Evolutionary conservation across 2,329 filamentous ascomycete genomes (phyloP), one percentile per base, ranked within the genome.

Genomic region (Acarospora socialis): DNA sequence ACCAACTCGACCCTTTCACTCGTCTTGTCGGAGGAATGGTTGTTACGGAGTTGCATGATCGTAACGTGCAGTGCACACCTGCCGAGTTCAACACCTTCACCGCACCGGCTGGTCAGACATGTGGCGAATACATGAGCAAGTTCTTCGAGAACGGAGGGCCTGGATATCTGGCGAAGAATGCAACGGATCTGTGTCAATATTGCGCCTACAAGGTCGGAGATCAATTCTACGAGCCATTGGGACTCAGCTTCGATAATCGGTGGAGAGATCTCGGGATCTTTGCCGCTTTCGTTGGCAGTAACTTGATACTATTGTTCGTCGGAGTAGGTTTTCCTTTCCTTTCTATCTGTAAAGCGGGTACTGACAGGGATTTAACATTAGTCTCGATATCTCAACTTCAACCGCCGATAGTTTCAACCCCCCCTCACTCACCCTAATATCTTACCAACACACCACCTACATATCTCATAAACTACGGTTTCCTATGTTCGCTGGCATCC

Each of bases 251-350:
- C 45, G 58, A 60, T 25, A 56, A 80, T 41, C 62, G 83, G 10
- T 92, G 83, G 83, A 69, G 83, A 34, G 82, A 93, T 44, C 40
- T 90, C 35, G 84, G 82, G 2, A 92, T 92, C 39, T 77, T 77
- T 43, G 44, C 69, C 19, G 77, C 75, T 1, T 92, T 84, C 48
- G 66, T 92, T 32, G 81, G 57, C 9, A 83, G 76, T 49, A 92
- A 92, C 52, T 49, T 90, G 46, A 66, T 81, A 13, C 56, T 76
- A 29, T 45, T 77, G 38, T 73, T 75, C 44, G 36, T 74, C 32
- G 68, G 63, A 22, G 63, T 66, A 50, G 63, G 62, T 57, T 40
- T 25, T 4, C n/a, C 10, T 32, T 18, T 25, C 15, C 21, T 22
- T 7, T 30, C n/a, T 2, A 9, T 15, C 20, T 34, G 10, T 33